Evolutionary conservation across 2,329 filamentous ascomycete genomes (phyloP), one percentile per base, ranked within the genome.

Genomic region (Leptographium wingfieldii): DNA sequence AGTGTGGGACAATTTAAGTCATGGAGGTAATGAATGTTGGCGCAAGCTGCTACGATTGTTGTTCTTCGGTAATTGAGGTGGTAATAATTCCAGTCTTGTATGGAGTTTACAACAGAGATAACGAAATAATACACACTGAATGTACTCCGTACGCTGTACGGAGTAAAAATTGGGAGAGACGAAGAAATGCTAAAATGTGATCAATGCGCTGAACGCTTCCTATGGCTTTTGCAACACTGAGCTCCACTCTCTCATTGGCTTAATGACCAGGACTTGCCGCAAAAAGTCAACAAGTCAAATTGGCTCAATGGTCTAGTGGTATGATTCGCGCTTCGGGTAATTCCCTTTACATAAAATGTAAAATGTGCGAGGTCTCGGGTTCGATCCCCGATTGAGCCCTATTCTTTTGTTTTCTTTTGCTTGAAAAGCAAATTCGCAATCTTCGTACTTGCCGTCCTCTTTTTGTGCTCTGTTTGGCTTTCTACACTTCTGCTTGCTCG

Each of bases 361-460:
- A 62, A 61, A 10, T 64, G 63, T 64, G 63, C 63, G 63, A 64
- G 63, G 63, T 64, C 62, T 64, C 63, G 63, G 63, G 63, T 64
- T 63, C 63, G 60, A 63, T 64, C 62, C 63, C 63, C 63, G 63
- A 64, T 58, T 64, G 63, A 64, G 63, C 63, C 63, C 63, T 53
- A 33, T 57, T 43, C 51, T 60, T 55, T 49, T 43, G 9, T 10
- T 33, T 53, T 57, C 62, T 52, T 29, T 14, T 9, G 6, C 35
- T 11, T 2, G 10, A 16, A 3, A 10, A 43, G 16, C 31, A 6
- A n/a, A 22, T 10, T 35, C 2, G 6, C 33, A 35, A 9, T 55
- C 60, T 22, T 22, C 22, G 22, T 51, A 54, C 27, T 40, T 33
- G 40, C 40, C 16, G n/a, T n/a, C 14, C 3, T 22, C 22, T 35